Conservation (phyloP, 306 rosid genomes). For the Vigna trinervia region DNA sequence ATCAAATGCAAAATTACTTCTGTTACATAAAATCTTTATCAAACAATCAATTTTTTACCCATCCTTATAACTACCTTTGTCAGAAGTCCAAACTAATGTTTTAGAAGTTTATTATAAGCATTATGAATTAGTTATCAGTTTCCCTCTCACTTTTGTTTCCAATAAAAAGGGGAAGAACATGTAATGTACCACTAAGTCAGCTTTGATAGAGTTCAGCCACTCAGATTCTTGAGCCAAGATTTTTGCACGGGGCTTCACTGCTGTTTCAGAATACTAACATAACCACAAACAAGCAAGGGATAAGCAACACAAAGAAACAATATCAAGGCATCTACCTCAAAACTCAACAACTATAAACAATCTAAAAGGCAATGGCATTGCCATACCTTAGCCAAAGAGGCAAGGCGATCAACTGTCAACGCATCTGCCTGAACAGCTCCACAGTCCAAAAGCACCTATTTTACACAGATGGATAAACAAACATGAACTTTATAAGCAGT, state of each 20-base stretch:
- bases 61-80: background rate
- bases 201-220: constrained; percentile 90
- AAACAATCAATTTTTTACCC: background rate
- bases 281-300: constrained; percentile 31
- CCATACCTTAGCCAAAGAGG: constrained; percentile 88
- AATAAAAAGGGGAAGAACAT: constrained; percentile 28
- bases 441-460: constrained; percentile 87
- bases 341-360: constrained; percentile 19
- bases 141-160: constrained; percentile 19
- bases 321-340: background rate
- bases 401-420: constrained; percentile 95
- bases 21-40: background rate
- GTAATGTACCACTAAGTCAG: constrained; percentile 85
- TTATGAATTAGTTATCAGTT: constrained; percentile 12
- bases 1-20: constrained; percentile 4
- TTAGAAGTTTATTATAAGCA: constrained; percentile 26
- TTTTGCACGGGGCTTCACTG: constrained; percentile 77
- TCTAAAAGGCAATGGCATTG: constrained; percentile 5
- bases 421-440: constrained; percentile 99
- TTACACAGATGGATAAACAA: constrained; percentile 32
- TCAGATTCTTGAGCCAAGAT: constrained; percentile 77
- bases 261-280: constrained; percentile 85
- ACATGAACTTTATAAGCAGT: background rate
- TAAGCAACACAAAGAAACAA: constrained; percentile 31
- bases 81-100: background rate